Evolutionary conservation across 108 stramenopile species (phyloP).

Genomic region (Fistulifera solaris): DNA sequence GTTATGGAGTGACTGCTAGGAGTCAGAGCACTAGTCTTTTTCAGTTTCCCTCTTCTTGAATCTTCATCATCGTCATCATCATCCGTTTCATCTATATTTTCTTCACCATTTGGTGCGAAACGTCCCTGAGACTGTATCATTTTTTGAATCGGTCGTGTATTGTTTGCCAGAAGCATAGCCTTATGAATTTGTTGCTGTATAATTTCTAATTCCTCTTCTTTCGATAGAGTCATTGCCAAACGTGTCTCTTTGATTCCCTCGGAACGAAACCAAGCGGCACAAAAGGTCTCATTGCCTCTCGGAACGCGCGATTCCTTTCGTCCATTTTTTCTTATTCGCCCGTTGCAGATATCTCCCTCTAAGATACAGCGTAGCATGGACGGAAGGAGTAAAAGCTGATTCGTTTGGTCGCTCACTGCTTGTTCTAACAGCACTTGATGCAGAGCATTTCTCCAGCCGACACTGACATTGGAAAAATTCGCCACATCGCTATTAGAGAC

Average conservation of each 20-base stretch:
- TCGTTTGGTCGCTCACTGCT: background rate
- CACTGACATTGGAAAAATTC: conserved; percentile 49
- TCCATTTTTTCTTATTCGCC: conserved; percentile 8
- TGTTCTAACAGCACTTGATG: conserved; percentile 18
- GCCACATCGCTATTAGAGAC: conserved; percentile 52
- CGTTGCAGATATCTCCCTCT: conserved; percentile 10
- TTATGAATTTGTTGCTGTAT: background rate
- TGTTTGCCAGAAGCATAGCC: background rate
- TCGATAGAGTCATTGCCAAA: conserved; percentile 5
- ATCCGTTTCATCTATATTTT: background rate
- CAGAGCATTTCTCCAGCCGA: conserved; percentile 29
- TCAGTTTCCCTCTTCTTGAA: background rate
- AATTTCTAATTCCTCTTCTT: conserved; percentile 1
- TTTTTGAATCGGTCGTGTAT: background rate
- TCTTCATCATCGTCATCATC: conserved; percentile 1
- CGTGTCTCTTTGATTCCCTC: conserved; percentile 39
- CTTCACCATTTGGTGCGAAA: background rate
- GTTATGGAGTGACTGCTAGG: background rate
- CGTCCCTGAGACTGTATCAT: background rate
- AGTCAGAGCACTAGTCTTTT: background rate
- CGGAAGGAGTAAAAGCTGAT: conserved; percentile 10
- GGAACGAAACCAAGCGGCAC: conserved; percentile 74
- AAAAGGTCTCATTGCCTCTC: conserved; percentile 46
- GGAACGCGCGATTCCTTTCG: background rate
- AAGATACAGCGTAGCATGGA: background rate